Base-by-base conservation (phyloP, 495 filamentous ascomycete genomes). In the Aspergillus carlsbadensis region DNA sequence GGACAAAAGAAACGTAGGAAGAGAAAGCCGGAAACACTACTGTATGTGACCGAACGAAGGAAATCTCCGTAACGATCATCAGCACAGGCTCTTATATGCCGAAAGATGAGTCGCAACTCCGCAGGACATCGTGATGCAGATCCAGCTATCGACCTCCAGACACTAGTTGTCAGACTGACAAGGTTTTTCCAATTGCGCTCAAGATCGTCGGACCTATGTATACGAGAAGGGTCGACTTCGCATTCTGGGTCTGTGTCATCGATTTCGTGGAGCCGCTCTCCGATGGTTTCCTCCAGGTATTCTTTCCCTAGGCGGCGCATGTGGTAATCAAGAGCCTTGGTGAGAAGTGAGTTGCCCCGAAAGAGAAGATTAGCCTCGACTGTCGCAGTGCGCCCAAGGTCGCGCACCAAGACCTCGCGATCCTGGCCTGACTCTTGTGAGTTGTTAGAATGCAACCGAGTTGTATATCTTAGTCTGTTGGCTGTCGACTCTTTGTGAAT, bases 21-120 rank as follows among this genome's bases (percentile, higher is more conserved):
- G 20, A 99, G 73, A 66, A 99, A 99, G 2, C 94, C 94, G 55
- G 92, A 96, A 29, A 99, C 92, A 66, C 91, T 95, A 56, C 91
- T 96, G 69, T 98, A 99, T 21, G 86, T 85, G 33, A 97, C 92
- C n/a, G 87, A 93, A 15, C 90, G 84, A 35, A 96, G 76, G 63
- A 94, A 94, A 65, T 96, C 92, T n/a, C 94, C 94, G 73, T 97
- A 99, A 22, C 92, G 86, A 70, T 98, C 94, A 68, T 97, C 94
- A 11, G 94, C 92, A 58, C 95, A 96, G 15, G 90, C 90, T 51
- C 91, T 83, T 40, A 99, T 90, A 62, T 97, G 94, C 62, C 94
- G 87, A 63, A 99, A 86, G 21, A 99, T 89, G 34, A 87, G 82
- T 50, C 94, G 78, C 29, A 99, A 74, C 69, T 98, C 95, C 7